Conservation (phyloP, 202 grass and related monocot species). For the Carex arenaria region DNA sequence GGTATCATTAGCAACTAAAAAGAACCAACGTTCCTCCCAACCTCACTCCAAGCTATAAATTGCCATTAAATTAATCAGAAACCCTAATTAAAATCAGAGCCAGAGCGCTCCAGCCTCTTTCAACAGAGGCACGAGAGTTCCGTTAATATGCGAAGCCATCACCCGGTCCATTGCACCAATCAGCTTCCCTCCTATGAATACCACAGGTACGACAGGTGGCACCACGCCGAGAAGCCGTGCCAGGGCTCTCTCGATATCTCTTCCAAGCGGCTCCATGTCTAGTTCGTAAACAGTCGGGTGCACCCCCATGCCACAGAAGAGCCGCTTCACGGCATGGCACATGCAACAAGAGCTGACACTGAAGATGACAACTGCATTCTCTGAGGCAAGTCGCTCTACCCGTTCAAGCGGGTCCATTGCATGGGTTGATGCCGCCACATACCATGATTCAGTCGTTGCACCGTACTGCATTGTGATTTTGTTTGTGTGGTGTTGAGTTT, state of each 20-base stretch:
- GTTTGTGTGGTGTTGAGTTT: neutral
- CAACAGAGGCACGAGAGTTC: slow-evolving; percentile 78
- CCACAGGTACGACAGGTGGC: slow-evolving; percentile 54
- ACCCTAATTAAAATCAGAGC: slow-evolving; percentile 47
- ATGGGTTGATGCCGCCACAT: slow-evolving; percentile 31
- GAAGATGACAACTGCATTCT: slow-evolving; percentile 91
- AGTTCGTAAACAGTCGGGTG: slow-evolving; percentile 75
- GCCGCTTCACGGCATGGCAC: slow-evolving; percentile 94
- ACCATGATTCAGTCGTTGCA: slow-evolving; percentile 68
- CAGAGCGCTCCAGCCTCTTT: slow-evolving; percentile 92
- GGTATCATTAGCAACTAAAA: slow-evolving; percentile 25
- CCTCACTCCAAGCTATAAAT: slow-evolving; percentile 9
- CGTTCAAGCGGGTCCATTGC: slow-evolving; percentile 44
- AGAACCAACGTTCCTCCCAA: slow-evolving; percentile 22
- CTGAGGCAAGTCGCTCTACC: slow-evolving; percentile 74
- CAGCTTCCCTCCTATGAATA: slow-evolving; percentile 91
- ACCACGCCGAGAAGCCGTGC: slow-evolving; percentile 40
- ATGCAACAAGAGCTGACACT: slow-evolving; percentile 94
- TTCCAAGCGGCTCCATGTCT: slow-evolving; percentile 59
- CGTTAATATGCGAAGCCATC: slow-evolving; percentile 96
- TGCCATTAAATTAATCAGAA: neutral
- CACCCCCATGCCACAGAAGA: slow-evolving; percentile 94
- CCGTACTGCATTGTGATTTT: slow-evolving; percentile 63
- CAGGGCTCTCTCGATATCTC: slow-evolving; percentile 64
- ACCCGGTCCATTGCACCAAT: slow-evolving; percentile 89